Percentiles rank a stretch among this genome's conserved stretches.
phyloP scores from a whole-genome alignment of 805 yeast species.

The Wickerhamiella brachini region DNA sequence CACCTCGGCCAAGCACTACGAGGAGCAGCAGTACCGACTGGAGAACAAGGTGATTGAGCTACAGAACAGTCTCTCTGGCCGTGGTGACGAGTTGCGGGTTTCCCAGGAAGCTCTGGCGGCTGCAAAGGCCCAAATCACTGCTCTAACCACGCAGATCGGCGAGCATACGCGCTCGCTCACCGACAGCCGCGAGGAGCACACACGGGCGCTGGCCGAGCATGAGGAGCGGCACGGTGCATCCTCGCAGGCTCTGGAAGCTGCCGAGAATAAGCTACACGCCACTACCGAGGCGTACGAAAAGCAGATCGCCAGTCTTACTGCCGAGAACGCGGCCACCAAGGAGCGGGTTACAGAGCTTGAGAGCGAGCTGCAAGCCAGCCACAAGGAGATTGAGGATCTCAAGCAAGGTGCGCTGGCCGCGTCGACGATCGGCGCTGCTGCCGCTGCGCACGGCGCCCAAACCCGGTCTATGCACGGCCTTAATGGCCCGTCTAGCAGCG shows the following conservation, averaged over 20 bases:
- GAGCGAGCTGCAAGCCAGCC: slow-evolving; percentile 17
- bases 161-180: background rate
- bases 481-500: background rate
- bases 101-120: slow-evolving; percentile 7
- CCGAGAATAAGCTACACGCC: slow-evolving; percentile 29
- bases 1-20: slow-evolving; percentile 74
- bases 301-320: slow-evolving; percentile 21
- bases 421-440: slow-evolving; percentile 12
- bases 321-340: slow-evolving; percentile 18
- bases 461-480: slow-evolving; percentile 3
- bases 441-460: slow-evolving; percentile 8
- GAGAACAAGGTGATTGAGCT: slow-evolving; percentile 97
- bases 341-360: slow-evolving; percentile 18
- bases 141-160: background rate
- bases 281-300: slow-evolving; percentile 36
- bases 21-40: slow-evolving; percentile 82
- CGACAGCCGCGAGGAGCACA: background rate
- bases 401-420: slow-evolving; percentile 17
- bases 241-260: slow-evolving; percentile 4
- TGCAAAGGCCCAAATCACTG: slow-evolving; percentile 1
- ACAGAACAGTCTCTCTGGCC: slow-evolving; percentile 38
- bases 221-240: background rate
- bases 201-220: slow-evolving; percentile 1
- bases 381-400: slow-evolving; percentile 15
- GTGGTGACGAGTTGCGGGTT: slow-evolving; percentile 6